A percentile compares a stretch with the other conserved stretches of the same genome.
Evolutionary conservation across 306 rosid species (phyloP).

Genomic region (Castanospermum australe): DNA sequence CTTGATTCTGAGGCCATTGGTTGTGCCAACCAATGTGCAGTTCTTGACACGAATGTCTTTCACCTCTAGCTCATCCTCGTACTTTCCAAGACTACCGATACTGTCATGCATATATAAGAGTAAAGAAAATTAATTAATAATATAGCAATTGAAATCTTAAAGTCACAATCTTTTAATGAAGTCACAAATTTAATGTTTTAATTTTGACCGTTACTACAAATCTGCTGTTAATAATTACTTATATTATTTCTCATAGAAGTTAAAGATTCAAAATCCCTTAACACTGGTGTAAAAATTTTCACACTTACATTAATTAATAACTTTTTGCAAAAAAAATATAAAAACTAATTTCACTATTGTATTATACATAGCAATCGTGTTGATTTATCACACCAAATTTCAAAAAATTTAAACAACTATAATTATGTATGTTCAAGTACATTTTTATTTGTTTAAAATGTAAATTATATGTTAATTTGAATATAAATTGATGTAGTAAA

Average conservation of each 20-base stretch:
- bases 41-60: neutral
- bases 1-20: conserved; percentile 46
- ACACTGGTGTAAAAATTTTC: no score
- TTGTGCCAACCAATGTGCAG: conserved; percentile 28
- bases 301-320: no score
- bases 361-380: no score
- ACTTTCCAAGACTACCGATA: conserved; percentile 52
- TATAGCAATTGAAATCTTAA: neutral
- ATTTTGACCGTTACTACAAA: no score
- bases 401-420: neutral
- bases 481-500: neutral
- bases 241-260: no score
- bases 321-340: no score
- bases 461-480: neutral
- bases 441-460: neutral
- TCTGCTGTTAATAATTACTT: no score
- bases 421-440: neutral
- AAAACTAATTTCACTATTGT: no score
- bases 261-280: no score
- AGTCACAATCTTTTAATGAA: neutral
- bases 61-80: conserved; percentile 27
- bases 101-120: conserved; percentile 18
- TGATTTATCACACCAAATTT: neutral
- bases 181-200: no score
- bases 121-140: neutral